Conservation (phyloP, 2,329 filamentous ascomycete species). For the Dryadomyces quercivorus region DNA sequence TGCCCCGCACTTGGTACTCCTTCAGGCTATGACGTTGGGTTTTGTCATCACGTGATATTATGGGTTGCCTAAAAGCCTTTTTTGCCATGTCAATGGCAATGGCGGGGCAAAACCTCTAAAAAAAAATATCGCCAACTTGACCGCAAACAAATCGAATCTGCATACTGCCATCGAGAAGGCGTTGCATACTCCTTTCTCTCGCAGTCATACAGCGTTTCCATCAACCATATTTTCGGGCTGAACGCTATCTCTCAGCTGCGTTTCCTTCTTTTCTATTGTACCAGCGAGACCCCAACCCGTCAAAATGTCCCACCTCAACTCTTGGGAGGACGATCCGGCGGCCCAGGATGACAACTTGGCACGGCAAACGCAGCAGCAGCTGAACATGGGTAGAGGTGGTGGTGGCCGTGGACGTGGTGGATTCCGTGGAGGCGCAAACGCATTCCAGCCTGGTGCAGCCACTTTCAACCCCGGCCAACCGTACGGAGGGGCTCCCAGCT, state of each 20-base stretch:
- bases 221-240: not conserved
- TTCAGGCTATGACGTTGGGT: not conserved
- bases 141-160: not conserved
- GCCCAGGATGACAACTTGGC: slow-evolving; percentile 69
- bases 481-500: slow-evolving; percentile 41
- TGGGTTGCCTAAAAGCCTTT: not conserved
- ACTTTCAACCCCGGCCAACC: slow-evolving; percentile 48
- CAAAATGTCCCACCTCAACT: slow-evolving; percentile 59
- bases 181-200: not conserved
- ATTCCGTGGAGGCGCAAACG: slow-evolving; percentile 55
- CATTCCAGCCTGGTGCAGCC: slow-evolving; percentile 62
- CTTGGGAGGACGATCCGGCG: slow-evolving; percentile 82
- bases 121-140: not conserved
- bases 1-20: not conserved
- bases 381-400: slow-evolving; percentile 49
- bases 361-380: slow-evolving; percentile 61
- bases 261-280: not conserved
- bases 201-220: not conserved
- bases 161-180: not conserved
- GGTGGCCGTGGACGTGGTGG: slow-evolving; percentile 5
- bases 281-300: not conserved
- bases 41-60: not conserved
- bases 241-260: not conserved
- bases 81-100: not conserved
- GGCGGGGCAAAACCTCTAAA: slow-evolving; percentile 8